Evolutionary conservation across 306 rosid species (phyloP).

Genomic region (Lathyrus oleraceus): DNA sequence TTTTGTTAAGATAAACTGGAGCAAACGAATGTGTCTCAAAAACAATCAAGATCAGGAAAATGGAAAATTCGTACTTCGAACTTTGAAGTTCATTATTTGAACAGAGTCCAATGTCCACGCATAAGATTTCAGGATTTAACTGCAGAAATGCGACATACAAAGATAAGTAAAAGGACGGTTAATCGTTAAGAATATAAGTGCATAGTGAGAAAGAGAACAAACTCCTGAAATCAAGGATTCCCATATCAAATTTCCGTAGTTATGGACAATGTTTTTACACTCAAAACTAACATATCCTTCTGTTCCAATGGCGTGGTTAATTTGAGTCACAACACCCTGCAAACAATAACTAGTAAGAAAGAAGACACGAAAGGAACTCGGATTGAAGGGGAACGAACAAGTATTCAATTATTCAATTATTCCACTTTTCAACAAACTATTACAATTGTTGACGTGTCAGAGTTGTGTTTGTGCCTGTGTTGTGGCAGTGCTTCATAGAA

Average conservation of each 20-base stretch:
- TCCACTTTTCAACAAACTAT: no score
- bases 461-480: no score
- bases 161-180: slow-evolving; percentile 21
- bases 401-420: no score
- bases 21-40: slow-evolving; percentile 4
- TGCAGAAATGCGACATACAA: slow-evolving; percentile 40
- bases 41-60: slow-evolving; percentile 27
- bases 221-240: slow-evolving; percentile 64
- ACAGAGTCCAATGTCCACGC: slow-evolving; percentile 63
- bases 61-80: slow-evolving; percentile 41
- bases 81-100: slow-evolving; percentile 32
- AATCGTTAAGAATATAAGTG: not conserved
- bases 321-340: slow-evolving; percentile 71
- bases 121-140: slow-evolving; percentile 58
- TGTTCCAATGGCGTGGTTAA: slow-evolving; percentile 78
- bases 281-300: slow-evolving; percentile 63
- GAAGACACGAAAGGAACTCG: not conserved
- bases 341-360: slow-evolving; percentile 36
- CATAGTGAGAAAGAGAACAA: slow-evolving; percentile 32
- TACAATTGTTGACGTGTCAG: no score
- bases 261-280: slow-evolving; percentile 58
- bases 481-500: not conserved
- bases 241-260: slow-evolving; percentile 67
- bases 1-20: slow-evolving; percentile 24
- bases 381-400: no score